Conservation (phyloP, 768 basidiomycete species). For the Pulveroboletus sp. region DNA sequence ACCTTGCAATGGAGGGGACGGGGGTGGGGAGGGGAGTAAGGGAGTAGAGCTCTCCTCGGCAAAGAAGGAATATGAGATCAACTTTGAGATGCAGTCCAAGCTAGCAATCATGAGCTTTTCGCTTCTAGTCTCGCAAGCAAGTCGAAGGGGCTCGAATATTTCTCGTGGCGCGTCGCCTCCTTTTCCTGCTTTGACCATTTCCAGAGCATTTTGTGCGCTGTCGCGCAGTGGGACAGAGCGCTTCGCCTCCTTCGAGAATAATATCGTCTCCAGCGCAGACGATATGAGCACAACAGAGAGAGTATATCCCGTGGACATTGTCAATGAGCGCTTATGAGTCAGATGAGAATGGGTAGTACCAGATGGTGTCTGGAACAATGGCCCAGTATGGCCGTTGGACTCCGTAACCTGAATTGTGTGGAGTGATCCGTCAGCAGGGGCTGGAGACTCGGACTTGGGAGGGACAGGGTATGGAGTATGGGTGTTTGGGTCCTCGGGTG, state of each 20-base stretch:
- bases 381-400: conserved; percentile 14
- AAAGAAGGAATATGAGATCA: conserved; percentile 97
- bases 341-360: conserved; percentile 14
- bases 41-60: conserved; percentile 52
- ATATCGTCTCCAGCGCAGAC: conserved; percentile 82
- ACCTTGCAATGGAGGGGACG: conserved; percentile 55
- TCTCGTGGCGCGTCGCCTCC: conserved; percentile 76
- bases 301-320: conserved; percentile 62
- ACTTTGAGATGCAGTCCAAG: conserved; percentile 94
- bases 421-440: conserved; percentile 1
- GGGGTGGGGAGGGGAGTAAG: conserved; percentile 65
- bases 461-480: conserved; percentile 8
- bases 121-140: conserved; percentile 92
- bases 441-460: conserved; percentile 1
- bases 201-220: conserved; percentile 74
- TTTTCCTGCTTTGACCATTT: conserved; percentile 71
- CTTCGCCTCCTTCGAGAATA: conserved; percentile 83
- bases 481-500: not conserved
- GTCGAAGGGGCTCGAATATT: conserved; percentile 91
- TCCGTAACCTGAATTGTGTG: conserved; percentile 4
- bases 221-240: conserved; percentile 78
- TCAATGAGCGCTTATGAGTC: conserved; percentile 53
- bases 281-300: conserved; percentile 79
- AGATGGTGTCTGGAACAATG: conserved; percentile 19
- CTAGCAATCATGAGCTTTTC: conserved; percentile 96